phyloP scores from a whole-genome alignment of 2,329 filamentous ascomycete genomes.

The Cucurbitaria berberidis region DNA sequence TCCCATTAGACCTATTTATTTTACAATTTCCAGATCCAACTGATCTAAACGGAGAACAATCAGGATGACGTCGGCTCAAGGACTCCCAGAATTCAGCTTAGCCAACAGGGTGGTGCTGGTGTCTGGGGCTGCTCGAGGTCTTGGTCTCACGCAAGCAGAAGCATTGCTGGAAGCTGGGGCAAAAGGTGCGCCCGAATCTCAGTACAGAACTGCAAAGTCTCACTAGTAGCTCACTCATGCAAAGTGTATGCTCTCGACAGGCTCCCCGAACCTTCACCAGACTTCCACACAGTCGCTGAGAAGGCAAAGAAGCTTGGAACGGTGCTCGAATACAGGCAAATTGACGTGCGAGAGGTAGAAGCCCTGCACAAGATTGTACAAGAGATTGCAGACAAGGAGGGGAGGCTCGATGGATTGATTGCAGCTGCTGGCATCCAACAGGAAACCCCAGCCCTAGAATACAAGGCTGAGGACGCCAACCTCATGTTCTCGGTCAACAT shows the following conservation, averaged over 20 bases:
- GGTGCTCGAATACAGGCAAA: constrained; percentile 73
- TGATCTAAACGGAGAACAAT: not conserved
- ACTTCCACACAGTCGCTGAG: constrained; percentile 70
- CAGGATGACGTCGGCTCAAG: constrained; percentile 24
- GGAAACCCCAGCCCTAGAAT: constrained; percentile 82
- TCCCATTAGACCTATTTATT: not conserved
- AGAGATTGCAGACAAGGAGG: constrained; percentile 71
- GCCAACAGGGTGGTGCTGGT: constrained; percentile 73
- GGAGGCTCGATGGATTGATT: constrained; percentile 79
- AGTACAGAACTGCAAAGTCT: not conserved
- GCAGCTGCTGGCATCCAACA: constrained; percentile 80
- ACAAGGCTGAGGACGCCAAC: constrained; percentile 67
- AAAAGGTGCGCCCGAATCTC: constrained; percentile 53
- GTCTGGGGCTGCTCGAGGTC: constrained; percentile 72
- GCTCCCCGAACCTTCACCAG: constrained; percentile 62
- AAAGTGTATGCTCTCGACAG: constrained; percentile 71
- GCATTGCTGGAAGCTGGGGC: constrained; percentile 78
- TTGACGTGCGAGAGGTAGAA: constrained; percentile 78
- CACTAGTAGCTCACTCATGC: not conserved
- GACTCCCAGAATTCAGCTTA: constrained; percentile 76
- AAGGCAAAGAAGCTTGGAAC: constrained; percentile 69
- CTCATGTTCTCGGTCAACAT: constrained; percentile 68
- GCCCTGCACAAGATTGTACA: constrained; percentile 71
- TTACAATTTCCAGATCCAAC: not conserved
- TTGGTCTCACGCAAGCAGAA: constrained; percentile 76